phyloP scores from a whole-genome alignment of 2,329 filamentous ascomycete species.

The Corynespora cassiicola region DNA sequence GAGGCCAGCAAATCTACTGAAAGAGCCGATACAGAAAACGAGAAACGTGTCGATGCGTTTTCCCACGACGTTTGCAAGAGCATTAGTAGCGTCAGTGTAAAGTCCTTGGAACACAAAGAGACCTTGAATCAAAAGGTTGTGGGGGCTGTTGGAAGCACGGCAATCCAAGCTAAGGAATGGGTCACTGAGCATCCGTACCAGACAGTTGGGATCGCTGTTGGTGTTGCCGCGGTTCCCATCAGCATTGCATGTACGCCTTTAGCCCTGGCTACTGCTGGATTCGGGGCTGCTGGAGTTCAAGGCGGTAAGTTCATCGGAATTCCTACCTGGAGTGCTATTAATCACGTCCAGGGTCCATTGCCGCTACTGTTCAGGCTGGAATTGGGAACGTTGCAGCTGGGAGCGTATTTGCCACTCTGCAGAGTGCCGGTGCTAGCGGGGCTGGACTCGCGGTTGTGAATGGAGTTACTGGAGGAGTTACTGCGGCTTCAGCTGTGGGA shows the following conservation, averaged over 20 bases:
- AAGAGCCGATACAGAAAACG: slow-evolving; percentile 5
- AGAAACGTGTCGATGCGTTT: slow-evolving; percentile 11
- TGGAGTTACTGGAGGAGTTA: slow-evolving; percentile 12
- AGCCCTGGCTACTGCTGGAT: slow-evolving; percentile 12
- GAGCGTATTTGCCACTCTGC: slow-evolving; percentile 21
- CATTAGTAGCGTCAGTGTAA: background rate
- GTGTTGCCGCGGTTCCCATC: slow-evolving; percentile 12
- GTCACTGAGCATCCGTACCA: slow-evolving; percentile 14
- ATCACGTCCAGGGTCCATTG: slow-evolving; percentile 4
- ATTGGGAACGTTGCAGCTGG: slow-evolving; percentile 21
- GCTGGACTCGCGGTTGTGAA: slow-evolving; percentile 15
- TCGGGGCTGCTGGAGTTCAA: slow-evolving; percentile 16
- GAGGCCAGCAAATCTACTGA: slow-evolving; percentile 6
- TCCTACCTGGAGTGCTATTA: background rate
- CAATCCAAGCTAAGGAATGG: slow-evolving; percentile 13
- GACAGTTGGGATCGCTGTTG: slow-evolving; percentile 9
- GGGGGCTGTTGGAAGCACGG: slow-evolving; percentile 1
- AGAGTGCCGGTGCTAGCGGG: slow-evolving; percentile 26
- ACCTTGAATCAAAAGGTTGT: background rate
- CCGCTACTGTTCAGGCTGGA: slow-evolving; percentile 17
- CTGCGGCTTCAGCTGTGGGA: slow-evolving; percentile 11
- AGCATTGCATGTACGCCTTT: slow-evolving; percentile 5
- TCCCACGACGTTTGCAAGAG: slow-evolving; percentile 10
- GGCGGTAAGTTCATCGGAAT: slow-evolving; percentile 12
- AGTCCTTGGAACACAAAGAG: background rate